Percentiles rank a stretch among this genome's conserved stretches.
Evolutionary conservation across 768 basidiomycete genomes (phyloP).

Genomic region (Rhizopogon vinicolor): DNA sequence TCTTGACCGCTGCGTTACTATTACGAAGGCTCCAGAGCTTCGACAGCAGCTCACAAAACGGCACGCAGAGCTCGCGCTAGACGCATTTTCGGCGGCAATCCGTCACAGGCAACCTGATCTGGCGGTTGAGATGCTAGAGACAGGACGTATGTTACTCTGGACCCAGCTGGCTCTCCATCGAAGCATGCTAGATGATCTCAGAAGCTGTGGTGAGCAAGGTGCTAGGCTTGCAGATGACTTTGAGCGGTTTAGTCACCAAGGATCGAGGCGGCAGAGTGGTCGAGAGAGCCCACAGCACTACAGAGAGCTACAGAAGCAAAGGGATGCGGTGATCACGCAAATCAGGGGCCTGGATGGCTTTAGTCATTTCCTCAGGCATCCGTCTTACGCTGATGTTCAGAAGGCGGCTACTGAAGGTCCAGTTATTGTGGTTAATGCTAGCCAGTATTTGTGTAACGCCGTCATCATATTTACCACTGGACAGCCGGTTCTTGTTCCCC

Average conservation of each 20-base stretch:
- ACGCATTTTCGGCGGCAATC: constrained; percentile 25
- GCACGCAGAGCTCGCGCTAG: constrained; percentile 13
- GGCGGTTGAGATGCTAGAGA: constrained; percentile 33
- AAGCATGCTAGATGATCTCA: constrained; percentile 20
- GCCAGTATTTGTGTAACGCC: constrained; percentile 14
- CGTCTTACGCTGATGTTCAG: constrained; percentile 15
- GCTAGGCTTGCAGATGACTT: constrained; percentile 14
- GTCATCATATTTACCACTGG: constrained; percentile 10
- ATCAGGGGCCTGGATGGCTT: constrained; percentile 23
- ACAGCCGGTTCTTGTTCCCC: constrained; percentile 9
- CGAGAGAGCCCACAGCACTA: constrained; percentile 11
- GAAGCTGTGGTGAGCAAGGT: constrained; percentile 3
- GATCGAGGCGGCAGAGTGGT: not conserved
- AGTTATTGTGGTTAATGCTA: constrained; percentile 29
- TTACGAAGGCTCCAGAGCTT: constrained; percentile 9
- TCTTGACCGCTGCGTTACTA: constrained; percentile 14
- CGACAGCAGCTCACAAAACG: constrained; percentile 10
- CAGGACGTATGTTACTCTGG: constrained; percentile 24
- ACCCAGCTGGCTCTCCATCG: constrained; percentile 16
- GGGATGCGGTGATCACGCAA: constrained; percentile 19
- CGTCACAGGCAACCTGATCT: constrained; percentile 10
- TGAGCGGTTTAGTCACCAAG: constrained; percentile 12
- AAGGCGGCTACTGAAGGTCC: constrained; percentile 20
- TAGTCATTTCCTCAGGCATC: constrained; percentile 13
- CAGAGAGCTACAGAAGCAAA: constrained; percentile 17